These are phyloP conservation scores for Carex littledalei DNA, from an alignment of 176 grass and related monocot genomes.

Conservation along the genomic window DNA sequence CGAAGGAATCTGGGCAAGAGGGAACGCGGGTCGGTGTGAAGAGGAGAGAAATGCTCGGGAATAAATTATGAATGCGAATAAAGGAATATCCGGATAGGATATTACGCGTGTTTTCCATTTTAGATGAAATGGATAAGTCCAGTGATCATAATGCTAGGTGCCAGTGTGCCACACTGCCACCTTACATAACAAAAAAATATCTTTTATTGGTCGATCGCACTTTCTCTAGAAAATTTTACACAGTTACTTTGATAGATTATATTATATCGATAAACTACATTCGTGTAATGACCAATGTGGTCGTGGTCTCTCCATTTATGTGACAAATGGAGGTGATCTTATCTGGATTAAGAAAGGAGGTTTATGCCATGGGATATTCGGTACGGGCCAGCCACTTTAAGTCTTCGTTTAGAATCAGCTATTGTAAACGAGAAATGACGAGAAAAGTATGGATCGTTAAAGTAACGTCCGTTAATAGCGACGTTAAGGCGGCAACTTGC, in stretches of 20 bases:
- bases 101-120: background rate
- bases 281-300: background rate
- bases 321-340: background rate
- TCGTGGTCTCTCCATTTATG: background rate
- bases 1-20: background rate
- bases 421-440: background rate
- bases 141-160: background rate
- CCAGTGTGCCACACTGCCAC: background rate
- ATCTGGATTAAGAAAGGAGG: background rate
- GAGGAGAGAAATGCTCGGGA: background rate
- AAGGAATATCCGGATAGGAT: slow-evolving; percentile 22
- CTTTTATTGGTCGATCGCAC: background rate
- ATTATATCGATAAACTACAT: too few relatives aligned
- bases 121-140: background rate
- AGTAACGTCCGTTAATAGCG: background rate
- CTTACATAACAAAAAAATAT: background rate
- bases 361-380: slow-evolving; percentile 33
- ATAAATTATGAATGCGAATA: background rate
- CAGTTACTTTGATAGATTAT: too few relatives aligned
- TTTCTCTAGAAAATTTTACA: background rate
- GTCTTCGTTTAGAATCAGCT: slow-evolving; percentile 7
- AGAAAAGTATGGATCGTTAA: background rate
- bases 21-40: background rate
- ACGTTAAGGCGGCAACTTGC: background rate
- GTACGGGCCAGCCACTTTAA: background rate